Base-by-base conservation (phyloP, 176 grass and related monocot genomes). In the Zea luxurians region DNA sequence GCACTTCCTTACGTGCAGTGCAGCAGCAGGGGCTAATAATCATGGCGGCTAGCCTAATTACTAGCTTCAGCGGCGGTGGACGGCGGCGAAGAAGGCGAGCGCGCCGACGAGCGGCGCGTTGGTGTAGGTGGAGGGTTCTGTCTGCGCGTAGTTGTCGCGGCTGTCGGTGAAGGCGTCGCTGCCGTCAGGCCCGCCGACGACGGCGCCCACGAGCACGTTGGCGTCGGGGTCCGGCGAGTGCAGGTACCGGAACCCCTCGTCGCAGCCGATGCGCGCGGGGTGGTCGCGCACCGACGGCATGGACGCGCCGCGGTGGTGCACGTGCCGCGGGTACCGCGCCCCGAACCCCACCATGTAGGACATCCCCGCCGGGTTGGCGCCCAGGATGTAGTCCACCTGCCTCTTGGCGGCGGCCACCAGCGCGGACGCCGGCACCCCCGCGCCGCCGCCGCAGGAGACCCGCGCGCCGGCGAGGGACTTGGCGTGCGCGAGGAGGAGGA, bases 331-430 rank as follows among this genome's bases (percentile, higher is more conserved):
- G 83, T 64, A 89, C 40, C 64, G 43, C 40, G 47, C 11, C 0
- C 83, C 83, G 61, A 89, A 89, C 49, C 90, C 90, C 6, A 92
- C 86, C 90, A 92, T 92, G 90, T 89, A 92, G 0, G 90, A 86
- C 74, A 55, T 86, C 66, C 34, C 48, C 6, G 61, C 17, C 76
- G 86, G 87, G 72, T 92, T 92, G 2, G 79, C 80, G 36, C 90
- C 90, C 12, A 92, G 84, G 4, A 91, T 82, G 72, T 94, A 94
- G 48, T 94, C 92, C 44, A 91, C 92, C 92, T 94, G 79, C 27
- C 43, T 76, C 85, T 87, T 90, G 20, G 88, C 93, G 4, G 84
- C 42, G 6, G 93, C 75, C 43, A 90, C 73, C 61, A 92, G 93
- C 4, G 84, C 17, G 62, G 82, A 47, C 13, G 82, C 76, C 6